phyloP scores from a whole-genome alignment of 108 stramenopile species.

The Nannochloropsis granulata region DNA sequence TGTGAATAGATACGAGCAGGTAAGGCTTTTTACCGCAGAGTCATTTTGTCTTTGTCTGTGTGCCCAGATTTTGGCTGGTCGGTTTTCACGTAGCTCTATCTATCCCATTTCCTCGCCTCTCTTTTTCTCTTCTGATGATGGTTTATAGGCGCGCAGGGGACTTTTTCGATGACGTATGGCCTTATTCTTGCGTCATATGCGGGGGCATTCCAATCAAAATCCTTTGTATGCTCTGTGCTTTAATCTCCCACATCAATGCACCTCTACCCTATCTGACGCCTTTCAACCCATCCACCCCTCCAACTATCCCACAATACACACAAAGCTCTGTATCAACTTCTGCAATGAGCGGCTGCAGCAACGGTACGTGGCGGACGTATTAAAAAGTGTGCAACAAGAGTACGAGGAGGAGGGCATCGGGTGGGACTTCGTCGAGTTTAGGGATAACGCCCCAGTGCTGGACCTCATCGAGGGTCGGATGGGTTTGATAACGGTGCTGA shows the following conservation, averaged over 20 bases:
- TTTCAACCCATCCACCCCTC: too few species aligned
- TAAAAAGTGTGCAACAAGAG: conserved; percentile 43
- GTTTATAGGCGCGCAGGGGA: too few species aligned
- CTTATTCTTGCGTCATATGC: too few species aligned
- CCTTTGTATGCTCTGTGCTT: too few species aligned
- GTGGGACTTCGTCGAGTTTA: conserved; percentile 52
- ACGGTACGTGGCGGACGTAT: conserved; percentile 37
- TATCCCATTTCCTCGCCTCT: too few species aligned
- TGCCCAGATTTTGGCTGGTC: not conserved
- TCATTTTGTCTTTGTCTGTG: not conserved
- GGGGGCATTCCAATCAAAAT: too few species aligned
- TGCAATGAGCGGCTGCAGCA: conserved; percentile 47
- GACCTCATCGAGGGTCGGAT: conserved; percentile 56
- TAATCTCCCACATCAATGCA: too few species aligned
- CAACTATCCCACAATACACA: not conserved
- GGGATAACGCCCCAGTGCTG: conserved; percentile 63
- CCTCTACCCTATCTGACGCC: too few species aligned
- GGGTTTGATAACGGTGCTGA: conserved; percentile 42
- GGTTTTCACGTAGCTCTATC: not conserved
- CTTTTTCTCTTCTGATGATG: too few species aligned
- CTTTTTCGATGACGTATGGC: too few species aligned
- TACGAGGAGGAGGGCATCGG: conserved; percentile 75
- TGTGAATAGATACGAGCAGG: conserved; percentile 50
- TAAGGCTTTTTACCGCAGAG: not conserved
- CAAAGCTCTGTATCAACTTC: conserved; percentile 31